Evolutionary conservation across 2,329 filamentous ascomycete species (phyloP).

Genomic region (Lojkania enalia): DNA sequence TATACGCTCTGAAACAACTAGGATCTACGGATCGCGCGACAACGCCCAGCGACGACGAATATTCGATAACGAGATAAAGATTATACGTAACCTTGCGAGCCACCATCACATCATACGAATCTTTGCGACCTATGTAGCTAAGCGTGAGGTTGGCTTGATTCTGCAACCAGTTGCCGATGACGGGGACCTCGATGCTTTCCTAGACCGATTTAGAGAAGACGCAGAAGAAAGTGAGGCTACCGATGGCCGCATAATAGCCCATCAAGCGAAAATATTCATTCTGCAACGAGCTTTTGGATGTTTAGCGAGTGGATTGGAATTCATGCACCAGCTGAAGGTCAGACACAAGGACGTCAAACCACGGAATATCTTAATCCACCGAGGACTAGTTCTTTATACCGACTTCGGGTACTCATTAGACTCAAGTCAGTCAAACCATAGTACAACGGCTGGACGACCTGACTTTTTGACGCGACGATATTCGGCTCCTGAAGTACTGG

Average conservation of each 20-base stretch:
- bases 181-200: conserved; percentile 6
- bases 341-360: conserved; percentile 22
- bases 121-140: conserved; percentile 8
- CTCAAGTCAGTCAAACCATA: neutral
- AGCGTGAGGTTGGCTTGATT: conserved; percentile 7
- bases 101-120: conserved; percentile 12
- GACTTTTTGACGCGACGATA: conserved; percentile 11
- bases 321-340: conserved; percentile 13
- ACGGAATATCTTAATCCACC: conserved; percentile 18
- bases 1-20: too few relatives aligned
- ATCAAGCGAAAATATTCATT: too few relatives aligned
- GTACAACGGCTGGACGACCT: conserved; percentile 13
- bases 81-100: conserved; percentile 6
- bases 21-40: too few relatives aligned
- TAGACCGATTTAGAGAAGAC: conserved; percentile 3
- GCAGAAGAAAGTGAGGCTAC: neutral
- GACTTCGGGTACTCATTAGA: conserved; percentile 19
- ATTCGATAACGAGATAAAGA: conserved; percentile 14
- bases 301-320: conserved; percentile 10
- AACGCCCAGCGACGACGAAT: too few relatives aligned
- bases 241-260: too few relatives aligned
- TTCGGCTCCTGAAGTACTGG: conserved; percentile 16
- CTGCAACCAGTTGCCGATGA: conserved; percentile 9
- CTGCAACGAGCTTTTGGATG: conserved; percentile 16
- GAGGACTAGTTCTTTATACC: conserved; percentile 13